Conservation (phyloP, 768 basidiomycete species). For the Pisolithus orientalis region DNA sequence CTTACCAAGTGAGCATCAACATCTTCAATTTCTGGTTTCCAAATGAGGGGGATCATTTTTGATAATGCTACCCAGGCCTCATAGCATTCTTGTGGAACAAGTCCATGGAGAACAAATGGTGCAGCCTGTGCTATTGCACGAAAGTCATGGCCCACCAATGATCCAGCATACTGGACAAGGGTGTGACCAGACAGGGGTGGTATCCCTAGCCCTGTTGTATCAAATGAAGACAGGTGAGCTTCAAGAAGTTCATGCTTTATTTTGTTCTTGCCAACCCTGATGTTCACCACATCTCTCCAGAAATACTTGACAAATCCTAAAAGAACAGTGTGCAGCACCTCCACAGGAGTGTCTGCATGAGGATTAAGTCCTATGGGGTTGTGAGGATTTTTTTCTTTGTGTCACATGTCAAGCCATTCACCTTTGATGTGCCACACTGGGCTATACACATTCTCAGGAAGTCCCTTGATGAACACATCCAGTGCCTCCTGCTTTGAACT, state of each 20-base stretch:
- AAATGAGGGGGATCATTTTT: slow-evolving; percentile 31
- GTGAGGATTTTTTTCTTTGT: background rate
- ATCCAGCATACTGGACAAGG: slow-evolving; percentile 14
- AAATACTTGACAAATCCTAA: slow-evolving; percentile 19
- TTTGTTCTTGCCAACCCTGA: background rate
- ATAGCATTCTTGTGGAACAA: slow-evolving; percentile 9
- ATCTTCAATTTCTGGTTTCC: slow-evolving; percentile 33
- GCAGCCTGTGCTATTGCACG: slow-evolving; percentile 11
- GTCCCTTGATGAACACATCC: background rate
- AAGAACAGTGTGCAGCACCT: slow-evolving; percentile 18
- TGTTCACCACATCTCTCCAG: slow-evolving; percentile 11
- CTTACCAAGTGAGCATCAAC: slow-evolving; percentile 30
- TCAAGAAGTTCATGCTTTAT: background rate
- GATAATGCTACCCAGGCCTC: slow-evolving; percentile 31
- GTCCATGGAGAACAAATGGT: slow-evolving; percentile 7
- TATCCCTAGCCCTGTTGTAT: slow-evolving; percentile 8
- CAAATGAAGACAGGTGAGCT: slow-evolving; percentile 3
- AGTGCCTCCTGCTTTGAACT: slow-evolving; percentile 2
- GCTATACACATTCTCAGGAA: slow-evolving; percentile 2
- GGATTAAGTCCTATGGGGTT: slow-evolving; percentile 11
- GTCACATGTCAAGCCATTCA: background rate
- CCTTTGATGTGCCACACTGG: slow-evolving; percentile 8
- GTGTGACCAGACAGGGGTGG: slow-evolving; percentile 6
- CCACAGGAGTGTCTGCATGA: slow-evolving; percentile 14
- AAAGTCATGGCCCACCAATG: slow-evolving; percentile 16